A percentile compares a stretch with the other conserved stretches of the same genome.
phyloP scores from a whole-genome alignment of 2,329 filamentous ascomycete species.

The Diatrype stigma region DNA sequence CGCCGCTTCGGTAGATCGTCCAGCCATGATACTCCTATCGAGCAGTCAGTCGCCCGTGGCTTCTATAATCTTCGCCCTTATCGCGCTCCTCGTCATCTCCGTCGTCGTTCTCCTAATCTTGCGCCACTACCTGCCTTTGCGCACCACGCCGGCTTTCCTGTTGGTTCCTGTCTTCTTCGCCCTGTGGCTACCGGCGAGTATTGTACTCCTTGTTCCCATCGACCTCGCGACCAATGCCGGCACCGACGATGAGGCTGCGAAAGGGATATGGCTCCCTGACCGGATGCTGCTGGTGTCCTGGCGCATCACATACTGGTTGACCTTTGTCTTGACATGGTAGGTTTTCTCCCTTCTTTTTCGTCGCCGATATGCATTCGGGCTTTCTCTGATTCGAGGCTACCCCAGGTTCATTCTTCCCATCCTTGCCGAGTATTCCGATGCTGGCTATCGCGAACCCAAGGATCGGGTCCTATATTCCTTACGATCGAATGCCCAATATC shows the following conservation, averaged over 20 bases:
- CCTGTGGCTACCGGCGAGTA: conserved; percentile 86
- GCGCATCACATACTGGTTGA: conserved; percentile 96
- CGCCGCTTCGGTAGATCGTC: conserved; percentile 32
- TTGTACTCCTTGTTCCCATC: conserved; percentile 89
- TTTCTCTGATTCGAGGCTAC: conserved; percentile 10
- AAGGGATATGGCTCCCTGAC: conserved; percentile 84
- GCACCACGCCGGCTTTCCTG: conserved; percentile 85
- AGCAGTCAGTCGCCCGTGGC: conserved; percentile 61
- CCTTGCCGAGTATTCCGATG: conserved; percentile 90
- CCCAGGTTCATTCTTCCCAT: conserved; percentile 82
- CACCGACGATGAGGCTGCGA: conserved; percentile 63
- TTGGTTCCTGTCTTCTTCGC: conserved; percentile 91
- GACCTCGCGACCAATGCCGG: conserved; percentile 85
- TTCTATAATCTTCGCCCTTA: conserved; percentile 72
- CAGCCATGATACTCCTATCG: conserved; percentile 49
- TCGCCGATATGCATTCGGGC: not conserved
- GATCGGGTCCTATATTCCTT: conserved; percentile 80
- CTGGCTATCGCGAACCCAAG: conserved; percentile 83
- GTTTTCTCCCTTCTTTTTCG: too few relatives aligned
- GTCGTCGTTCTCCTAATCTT: conserved; percentile 76
- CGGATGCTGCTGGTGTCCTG: conserved; percentile 79
- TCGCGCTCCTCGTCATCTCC: conserved; percentile 71
- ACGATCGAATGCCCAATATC: conserved; percentile 82
- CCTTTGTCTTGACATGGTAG: conserved; percentile 90
- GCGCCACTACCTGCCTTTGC: conserved; percentile 84